Percentiles rank a stretch among this genome's conserved stretches.
These are phyloP conservation scores for Neoascochyta sp. DNA, from an alignment of 2,329 filamentous ascomycete genomes.

Conservation along the genomic window DNA sequence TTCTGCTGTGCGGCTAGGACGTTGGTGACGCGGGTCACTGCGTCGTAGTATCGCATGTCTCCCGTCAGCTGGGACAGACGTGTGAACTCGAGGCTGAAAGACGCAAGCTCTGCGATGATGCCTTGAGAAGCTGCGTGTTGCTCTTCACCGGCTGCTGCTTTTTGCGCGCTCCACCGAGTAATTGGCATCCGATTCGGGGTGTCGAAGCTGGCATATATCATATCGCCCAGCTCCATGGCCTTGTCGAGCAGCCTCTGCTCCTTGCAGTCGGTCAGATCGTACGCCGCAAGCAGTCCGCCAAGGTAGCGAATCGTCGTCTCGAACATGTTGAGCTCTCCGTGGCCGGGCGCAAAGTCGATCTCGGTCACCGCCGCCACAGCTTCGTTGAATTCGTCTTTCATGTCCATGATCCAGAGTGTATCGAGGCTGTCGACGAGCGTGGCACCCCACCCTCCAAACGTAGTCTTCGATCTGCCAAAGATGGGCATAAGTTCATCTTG, in stretches of 20 bases:
- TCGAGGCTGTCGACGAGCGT: constrained; percentile 73
- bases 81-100: constrained; percentile 44
- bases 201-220: constrained; percentile 63
- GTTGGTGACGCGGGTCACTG: constrained; percentile 38
- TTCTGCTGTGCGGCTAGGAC: constrained; percentile 40
- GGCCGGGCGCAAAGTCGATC: constrained; percentile 56
- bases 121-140: constrained; percentile 35
- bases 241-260: constrained; percentile 53
- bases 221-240: constrained; percentile 57
- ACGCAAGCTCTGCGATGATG: constrained; percentile 44
- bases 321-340: constrained; percentile 57
- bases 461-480: constrained; percentile 62
- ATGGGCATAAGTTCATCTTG: constrained; percentile 80
- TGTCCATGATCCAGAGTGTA: constrained; percentile 65
- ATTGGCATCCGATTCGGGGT: constrained; percentile 62
- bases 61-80: constrained; percentile 43
- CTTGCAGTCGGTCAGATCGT: constrained; percentile 57
- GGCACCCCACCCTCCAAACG: constrained; percentile 86
- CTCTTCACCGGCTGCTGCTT: constrained; percentile 18
- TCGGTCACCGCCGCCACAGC: constrained; percentile 54
- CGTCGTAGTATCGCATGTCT: constrained; percentile 44
- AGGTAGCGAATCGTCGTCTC: constrained; percentile 68
- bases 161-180: constrained; percentile 25
- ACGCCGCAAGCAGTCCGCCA: constrained; percentile 63
- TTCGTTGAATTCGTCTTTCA: constrained; percentile 59